These are phyloP conservation scores for Beauveria sp. DNA, from an alignment of 2,329 filamentous ascomycete genomes.

Conservation along the genomic window DNA sequence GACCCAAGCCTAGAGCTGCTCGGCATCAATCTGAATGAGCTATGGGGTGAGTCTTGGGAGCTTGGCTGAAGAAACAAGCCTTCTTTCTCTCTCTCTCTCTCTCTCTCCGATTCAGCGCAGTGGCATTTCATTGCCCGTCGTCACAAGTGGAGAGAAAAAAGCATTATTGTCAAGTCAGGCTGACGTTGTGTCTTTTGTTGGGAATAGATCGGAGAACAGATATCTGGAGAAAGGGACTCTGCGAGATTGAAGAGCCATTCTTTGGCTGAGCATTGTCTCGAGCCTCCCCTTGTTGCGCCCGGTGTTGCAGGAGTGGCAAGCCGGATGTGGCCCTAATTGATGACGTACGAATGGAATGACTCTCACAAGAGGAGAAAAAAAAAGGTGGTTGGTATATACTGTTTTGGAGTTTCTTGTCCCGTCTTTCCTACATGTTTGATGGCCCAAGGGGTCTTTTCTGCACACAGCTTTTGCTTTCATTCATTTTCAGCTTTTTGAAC, in stretches of 20 bases:
- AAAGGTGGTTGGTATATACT: neutral
- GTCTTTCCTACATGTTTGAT: neutral
- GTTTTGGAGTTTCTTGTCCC: neutral
- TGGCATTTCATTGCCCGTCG: neutral
- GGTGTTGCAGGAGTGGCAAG: neutral
- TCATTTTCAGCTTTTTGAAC: neutral
- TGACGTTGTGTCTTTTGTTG: slow-evolving; percentile 1
- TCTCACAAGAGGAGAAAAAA: neutral
- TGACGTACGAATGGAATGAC: neutral
- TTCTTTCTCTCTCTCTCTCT: neutral
- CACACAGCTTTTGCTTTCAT: neutral
- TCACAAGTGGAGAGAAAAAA: neutral
- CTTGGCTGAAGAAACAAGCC: slow-evolving; percentile 23
- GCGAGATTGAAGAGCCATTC: slow-evolving; percentile 8
- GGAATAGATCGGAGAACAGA: slow-evolving; percentile 8
- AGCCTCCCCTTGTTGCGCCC: neutral
- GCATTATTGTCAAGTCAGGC: slow-evolving; percentile 5
- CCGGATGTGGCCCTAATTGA: neutral
- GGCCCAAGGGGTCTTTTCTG: neutral
- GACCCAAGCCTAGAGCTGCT: slow-evolving; percentile 47
- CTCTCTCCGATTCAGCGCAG: neutral
- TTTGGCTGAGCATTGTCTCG: neutral
- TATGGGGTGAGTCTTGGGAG: slow-evolving; percentile 46
- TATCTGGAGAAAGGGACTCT: slow-evolving; percentile 9
- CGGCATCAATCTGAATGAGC: slow-evolving; percentile 46